Conservation (phyloP, 2,329 filamentous ascomycete genomes). For the Rhexocercosporidium sp. region DNA sequence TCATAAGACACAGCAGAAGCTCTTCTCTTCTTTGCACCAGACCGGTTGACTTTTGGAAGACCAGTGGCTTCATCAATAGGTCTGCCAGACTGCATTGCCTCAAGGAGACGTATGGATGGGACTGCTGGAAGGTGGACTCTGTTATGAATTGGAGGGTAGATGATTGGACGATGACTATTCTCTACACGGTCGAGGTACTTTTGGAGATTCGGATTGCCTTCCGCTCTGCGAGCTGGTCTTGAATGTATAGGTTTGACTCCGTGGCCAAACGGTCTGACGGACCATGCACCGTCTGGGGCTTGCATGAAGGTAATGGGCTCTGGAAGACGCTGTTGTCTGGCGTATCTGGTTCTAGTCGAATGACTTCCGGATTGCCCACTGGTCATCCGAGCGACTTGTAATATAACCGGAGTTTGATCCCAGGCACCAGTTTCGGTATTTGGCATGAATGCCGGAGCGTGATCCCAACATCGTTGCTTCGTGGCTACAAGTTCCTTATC, state of each 20-base stretch:
- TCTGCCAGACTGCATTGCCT: conserved; percentile 6
- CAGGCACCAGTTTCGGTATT: conserved; percentile 39
- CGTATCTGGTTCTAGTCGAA: conserved; percentile 2
- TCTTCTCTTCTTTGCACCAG: background rate
- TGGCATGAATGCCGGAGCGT: conserved; percentile 27
- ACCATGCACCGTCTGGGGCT: conserved; percentile 38
- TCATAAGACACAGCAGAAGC: background rate
- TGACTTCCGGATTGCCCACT: background rate
- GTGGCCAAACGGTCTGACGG: conserved; percentile 39
- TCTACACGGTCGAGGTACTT: conserved; percentile 33
- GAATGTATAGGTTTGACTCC: conserved; percentile 40
- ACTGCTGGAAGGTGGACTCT: conserved; percentile 25
- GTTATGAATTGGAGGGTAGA: conserved; percentile 33
- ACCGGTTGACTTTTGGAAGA: background rate
- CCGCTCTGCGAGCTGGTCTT: conserved; percentile 33
- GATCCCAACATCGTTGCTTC: conserved; percentile 26
- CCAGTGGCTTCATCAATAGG: background rate
- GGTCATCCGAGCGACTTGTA: background rate
- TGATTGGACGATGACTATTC: conserved; percentile 35
- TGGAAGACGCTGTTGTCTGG: conserved; percentile 27
- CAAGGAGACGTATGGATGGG: conserved; percentile 27
- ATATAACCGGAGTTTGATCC: conserved; percentile 23
- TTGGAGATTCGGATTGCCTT: conserved; percentile 29
- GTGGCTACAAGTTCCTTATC: background rate
- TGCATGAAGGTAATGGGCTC: conserved; percentile 42